A percentile compares a stretch with the other conserved stretches of the same genome.
Conservation (phyloP, 1,139 yeast genomes). For the Yamadazyma triangularis region DNA sequence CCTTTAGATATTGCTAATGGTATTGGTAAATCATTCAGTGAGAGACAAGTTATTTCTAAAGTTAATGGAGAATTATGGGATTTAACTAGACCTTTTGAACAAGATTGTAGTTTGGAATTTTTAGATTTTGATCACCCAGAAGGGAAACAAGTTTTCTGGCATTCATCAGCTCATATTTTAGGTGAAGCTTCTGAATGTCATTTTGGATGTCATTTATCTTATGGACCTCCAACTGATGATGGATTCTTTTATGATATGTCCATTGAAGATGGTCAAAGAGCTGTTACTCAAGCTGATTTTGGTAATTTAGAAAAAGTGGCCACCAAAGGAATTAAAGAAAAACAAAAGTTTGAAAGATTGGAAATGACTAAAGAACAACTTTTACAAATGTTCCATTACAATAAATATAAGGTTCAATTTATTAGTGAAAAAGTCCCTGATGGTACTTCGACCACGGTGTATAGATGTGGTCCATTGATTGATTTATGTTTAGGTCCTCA, state of each 20-base stretch:
- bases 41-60: slow-evolving; percentile 86
- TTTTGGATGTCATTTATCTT: slow-evolving; percentile 81
- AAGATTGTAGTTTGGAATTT: slow-evolving; percentile 65
- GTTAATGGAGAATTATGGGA: slow-evolving; percentile 94
- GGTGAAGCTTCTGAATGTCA: slow-evolving; percentile 99
- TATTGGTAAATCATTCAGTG: slow-evolving; percentile 78
- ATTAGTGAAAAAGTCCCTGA: slow-evolving; percentile 90
- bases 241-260: slow-evolving; percentile 98
- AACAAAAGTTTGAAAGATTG: slow-evolving; percentile 93
- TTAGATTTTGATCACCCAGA: slow-evolving; percentile 68
- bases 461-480: slow-evolving; percentile 96
- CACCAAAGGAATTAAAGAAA: slow-evolving; percentile 88
- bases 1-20: slow-evolving; percentile 82
- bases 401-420: slow-evolving; percentile 90
- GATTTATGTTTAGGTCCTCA: slow-evolving; percentile 99
- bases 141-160: slow-evolving; percentile 97
- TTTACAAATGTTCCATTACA: slow-evolving; percentile 89
- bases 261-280: slow-evolving; percentile 68
- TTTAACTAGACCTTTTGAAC: slow-evolving; percentile 88
- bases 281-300: slow-evolving; percentile 81
- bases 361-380: slow-evolving; percentile 89
- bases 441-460: slow-evolving; percentile 93
- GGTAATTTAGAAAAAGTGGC: slow-evolving; percentile 81
- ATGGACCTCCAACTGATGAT: slow-evolving; percentile 97
- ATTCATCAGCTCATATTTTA: slow-evolving; percentile 95